A percentile compares a stretch with the other conserved stretches of the same genome.
These are phyloP conservation scores for Colletotrichum neosansevieriae DNA, from an alignment of 2,329 filamentous ascomycete species.

Conservation along the genomic window DNA sequence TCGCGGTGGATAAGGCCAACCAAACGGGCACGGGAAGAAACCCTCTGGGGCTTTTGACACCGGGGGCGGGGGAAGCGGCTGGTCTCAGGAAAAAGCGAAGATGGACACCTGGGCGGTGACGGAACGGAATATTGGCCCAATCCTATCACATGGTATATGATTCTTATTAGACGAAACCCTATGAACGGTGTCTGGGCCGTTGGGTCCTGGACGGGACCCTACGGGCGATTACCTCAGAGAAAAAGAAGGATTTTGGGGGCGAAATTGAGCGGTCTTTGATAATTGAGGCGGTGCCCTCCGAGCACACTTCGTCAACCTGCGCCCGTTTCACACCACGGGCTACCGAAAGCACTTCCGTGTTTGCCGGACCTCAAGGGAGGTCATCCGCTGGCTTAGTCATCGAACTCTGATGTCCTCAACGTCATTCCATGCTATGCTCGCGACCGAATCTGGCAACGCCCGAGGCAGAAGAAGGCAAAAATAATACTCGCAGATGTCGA, in stretches of 20 bases:
- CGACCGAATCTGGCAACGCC: too few species aligned
- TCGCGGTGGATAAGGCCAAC: slow-evolving; percentile 34
- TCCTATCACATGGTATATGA: slow-evolving; percentile 24
- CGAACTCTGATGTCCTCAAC: slow-evolving; percentile 20
- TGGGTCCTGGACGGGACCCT: not conserved
- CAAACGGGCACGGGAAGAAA: slow-evolving; percentile 28
- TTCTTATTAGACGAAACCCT: slow-evolving; percentile 21
- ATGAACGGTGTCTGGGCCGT: slow-evolving; percentile 2
- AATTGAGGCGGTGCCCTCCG: slow-evolving; percentile 31
- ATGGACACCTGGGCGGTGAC: not conserved
- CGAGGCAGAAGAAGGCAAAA: too few species aligned
- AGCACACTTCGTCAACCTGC: slow-evolving; percentile 11
- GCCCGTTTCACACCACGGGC: slow-evolving; percentile 19
- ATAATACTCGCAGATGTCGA: too few species aligned
- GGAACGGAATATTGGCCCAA: slow-evolving; percentile 4
- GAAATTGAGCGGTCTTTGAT: slow-evolving; percentile 23
- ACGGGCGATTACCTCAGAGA: slow-evolving; percentile 17
- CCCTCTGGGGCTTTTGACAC: slow-evolving; percentile 26
- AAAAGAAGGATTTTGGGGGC: not conserved
- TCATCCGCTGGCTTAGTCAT: slow-evolving; percentile 24
- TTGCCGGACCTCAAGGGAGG: not conserved
- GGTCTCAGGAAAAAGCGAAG: not conserved
- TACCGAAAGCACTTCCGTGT: slow-evolving; percentile 19
- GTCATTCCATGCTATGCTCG: not conserved
- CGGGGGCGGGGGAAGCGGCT: slow-evolving; percentile 21